Conservation (phyloP, 306 rosid species). For the Albizia julibrissin region DNA sequence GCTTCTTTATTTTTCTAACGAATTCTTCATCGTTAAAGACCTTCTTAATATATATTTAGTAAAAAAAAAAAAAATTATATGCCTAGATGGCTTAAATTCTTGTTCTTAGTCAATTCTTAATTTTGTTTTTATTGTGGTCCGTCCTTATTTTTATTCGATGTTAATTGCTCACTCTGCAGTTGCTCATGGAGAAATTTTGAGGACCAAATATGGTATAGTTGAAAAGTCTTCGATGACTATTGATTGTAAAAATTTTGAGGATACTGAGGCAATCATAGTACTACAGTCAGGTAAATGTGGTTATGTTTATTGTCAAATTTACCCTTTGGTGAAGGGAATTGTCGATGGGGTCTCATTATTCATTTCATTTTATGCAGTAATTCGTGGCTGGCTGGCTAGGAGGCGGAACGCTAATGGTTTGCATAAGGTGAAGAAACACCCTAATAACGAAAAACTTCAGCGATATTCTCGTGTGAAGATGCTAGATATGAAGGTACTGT, state of each 20-base stretch:
- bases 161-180: conserved; percentile 51
- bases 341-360: conserved; percentile 32
- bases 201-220: conserved; percentile 43
- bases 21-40: conserved; percentile 21
- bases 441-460: conserved; percentile 45
- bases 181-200: conserved; percentile 65
- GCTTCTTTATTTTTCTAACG: not conserved
- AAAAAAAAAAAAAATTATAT: not conserved
- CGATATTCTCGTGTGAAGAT: conserved; percentile 44
- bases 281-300: conserved; percentile 67
- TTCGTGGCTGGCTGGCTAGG: conserved; percentile 75
- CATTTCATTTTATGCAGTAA: conserved; percentile 42
- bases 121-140: not conserved
- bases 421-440: conserved; percentile 41
- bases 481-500: conserved; percentile 60
- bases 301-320: conserved; percentile 23
- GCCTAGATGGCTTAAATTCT: conserved; percentile 27
- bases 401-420: conserved; percentile 45
- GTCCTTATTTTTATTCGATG: not conserved
- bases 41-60: not conserved
- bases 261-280: conserved; percentile 53
- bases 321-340: conserved; percentile 5
- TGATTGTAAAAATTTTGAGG: conserved; percentile 53
- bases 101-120: conserved; percentile 2
- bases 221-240: conserved; percentile 41